Evolutionary conservation across 352 stramenopile genomes (phyloP).

Genomic region (Phytophthora pseudosyringae): DNA sequence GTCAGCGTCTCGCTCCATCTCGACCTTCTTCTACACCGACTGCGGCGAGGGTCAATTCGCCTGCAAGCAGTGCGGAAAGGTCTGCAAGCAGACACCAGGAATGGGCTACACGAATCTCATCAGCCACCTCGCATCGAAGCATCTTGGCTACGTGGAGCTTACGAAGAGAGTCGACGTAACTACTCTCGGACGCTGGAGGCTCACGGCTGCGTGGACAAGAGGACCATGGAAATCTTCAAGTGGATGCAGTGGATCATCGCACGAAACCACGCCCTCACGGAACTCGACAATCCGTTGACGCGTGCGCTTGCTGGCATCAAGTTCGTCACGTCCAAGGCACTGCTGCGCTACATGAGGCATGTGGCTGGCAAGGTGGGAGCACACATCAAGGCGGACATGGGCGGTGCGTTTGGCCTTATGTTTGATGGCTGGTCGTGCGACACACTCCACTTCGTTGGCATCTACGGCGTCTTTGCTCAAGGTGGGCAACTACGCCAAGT

Average conservation of each 20-base stretch:
- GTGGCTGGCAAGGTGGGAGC: neutral
- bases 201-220: slow-evolving; percentile 4
- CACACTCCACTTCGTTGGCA: neutral
- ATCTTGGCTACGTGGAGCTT: neutral
- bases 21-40: neutral
- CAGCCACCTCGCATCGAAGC: slow-evolving; percentile 3
- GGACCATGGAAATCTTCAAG: slow-evolving; percentile 11
- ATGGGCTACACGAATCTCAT: slow-evolving; percentile 7
- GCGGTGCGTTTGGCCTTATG: neutral
- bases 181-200: neutral
- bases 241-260: neutral
- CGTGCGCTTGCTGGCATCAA: neutral
- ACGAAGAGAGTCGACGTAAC: slow-evolving; percentile 1
- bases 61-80: neutral
- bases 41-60: no score
- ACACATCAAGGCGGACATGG: neutral
- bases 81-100: slow-evolving; percentile 5
- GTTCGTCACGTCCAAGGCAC: neutral
- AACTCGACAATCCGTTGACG: no score
- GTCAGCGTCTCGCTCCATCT: no score
- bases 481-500: neutral
- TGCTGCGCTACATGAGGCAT: neutral
- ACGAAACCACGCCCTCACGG: neutral
- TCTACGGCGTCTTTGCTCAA: neutral
- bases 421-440: neutral